phyloP scores from a whole-genome alignment of 306 rosid species.

The Mimosa bimucronata region DNA sequence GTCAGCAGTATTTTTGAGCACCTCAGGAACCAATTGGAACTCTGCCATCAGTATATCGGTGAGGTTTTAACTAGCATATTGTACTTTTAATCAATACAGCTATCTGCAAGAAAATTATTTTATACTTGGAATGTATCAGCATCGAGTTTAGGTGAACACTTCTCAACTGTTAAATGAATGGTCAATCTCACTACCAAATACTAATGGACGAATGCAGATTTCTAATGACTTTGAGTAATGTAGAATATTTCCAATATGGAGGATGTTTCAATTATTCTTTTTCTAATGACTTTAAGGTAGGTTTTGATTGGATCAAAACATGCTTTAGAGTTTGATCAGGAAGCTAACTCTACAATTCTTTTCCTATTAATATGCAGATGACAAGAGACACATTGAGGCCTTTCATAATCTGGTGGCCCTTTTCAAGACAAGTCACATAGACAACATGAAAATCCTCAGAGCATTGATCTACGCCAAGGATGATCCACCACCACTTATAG shows the following conservation, averaged over 20 bases:
- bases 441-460: constrained; percentile 71
- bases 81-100: neutral
- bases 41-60: constrained; percentile 69
- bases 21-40: constrained; percentile 58
- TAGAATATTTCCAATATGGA: no score
- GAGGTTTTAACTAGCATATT: constrained; percentile 25
- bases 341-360: constrained; percentile 16
- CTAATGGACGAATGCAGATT: neutral
- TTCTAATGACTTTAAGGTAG: constrained; percentile 3
- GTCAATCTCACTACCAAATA: neutral
- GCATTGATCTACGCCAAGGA: constrained; percentile 62
- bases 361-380: constrained; percentile 51
- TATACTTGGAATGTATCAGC: neutral
- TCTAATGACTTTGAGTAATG: neutral
- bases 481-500: constrained; percentile 59
- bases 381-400: constrained; percentile 60
- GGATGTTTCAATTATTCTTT: neutral
- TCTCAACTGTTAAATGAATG: neutral
- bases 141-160: neutral
- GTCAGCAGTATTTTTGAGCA: constrained; percentile 60
- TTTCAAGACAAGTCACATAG: constrained; percentile 56
- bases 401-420: constrained; percentile 56
- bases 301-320: neutral
- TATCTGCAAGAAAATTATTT: neutral
- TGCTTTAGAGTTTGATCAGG: constrained; percentile 9